phyloP scores from a whole-genome alignment of 352 stramenopile species.

The Achlya hypogyna region DNA sequence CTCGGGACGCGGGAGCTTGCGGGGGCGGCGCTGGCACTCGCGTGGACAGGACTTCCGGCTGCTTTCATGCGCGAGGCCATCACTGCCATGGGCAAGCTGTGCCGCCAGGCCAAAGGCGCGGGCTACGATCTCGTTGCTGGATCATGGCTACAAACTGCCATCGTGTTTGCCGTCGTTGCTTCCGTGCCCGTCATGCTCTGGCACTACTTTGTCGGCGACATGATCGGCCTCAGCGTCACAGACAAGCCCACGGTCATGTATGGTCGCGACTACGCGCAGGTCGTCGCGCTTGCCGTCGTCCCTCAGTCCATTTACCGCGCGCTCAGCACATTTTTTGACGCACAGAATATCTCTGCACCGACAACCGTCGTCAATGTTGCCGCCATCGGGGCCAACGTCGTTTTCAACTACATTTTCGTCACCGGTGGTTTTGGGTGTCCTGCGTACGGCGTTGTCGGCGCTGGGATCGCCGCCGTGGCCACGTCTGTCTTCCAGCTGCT shows the following conservation, averaged over 20 bases:
- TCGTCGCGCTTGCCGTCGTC: background rate
- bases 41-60: slow-evolving; percentile 24
- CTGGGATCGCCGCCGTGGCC: background rate
- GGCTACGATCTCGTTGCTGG: slow-evolving; percentile 8
- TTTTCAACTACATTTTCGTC: slow-evolving; percentile 16
- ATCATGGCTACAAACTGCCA: slow-evolving; percentile 11
- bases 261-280: background rate
- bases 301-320: slow-evolving; percentile 9
- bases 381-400: slow-evolving; percentile 1
- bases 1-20: slow-evolving; percentile 15
- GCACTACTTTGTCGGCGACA: slow-evolving; percentile 14
- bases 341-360: slow-evolving; percentile 1
- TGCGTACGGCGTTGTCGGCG: background rate
- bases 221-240: slow-evolving; percentile 5
- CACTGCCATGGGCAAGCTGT: slow-evolving; percentile 20
- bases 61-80: slow-evolving; percentile 22
- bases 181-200: slow-evolving; percentile 13
- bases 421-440: background rate
- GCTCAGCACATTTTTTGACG: slow-evolving; percentile 16
- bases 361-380: slow-evolving; percentile 3
- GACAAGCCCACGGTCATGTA: slow-evolving; percentile 1
- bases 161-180: slow-evolving; percentile 3
- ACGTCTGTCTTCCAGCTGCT: background rate
- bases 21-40: slow-evolving; percentile 7
- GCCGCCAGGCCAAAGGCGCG: slow-evolving; percentile 4